phyloP scores from a whole-genome alignment of 257 asterid species.

The Handroanthus guayacan region DNA sequence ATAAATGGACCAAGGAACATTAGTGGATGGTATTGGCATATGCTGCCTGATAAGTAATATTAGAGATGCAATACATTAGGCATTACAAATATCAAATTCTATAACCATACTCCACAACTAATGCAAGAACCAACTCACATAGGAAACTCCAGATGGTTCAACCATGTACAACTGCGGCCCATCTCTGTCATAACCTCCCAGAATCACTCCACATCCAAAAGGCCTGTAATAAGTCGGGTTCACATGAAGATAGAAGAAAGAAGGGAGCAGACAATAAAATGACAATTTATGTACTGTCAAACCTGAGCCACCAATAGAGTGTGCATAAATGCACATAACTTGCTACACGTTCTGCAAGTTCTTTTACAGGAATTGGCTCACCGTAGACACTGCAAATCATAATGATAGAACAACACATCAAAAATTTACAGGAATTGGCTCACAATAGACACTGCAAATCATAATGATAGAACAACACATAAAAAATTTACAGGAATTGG shows the following conservation, averaged over 20 bases:
- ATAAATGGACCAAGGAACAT: conserved; percentile 1
- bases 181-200: conserved; percentile 96
- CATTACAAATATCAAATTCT: conserved; percentile 16
- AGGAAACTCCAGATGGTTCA: conserved; percentile 89
- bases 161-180: conserved; percentile 93
- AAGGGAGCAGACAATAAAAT: conserved; percentile 4
- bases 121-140: conserved; percentile 53
- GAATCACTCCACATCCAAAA: conserved; percentile 89
- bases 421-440: too few species aligned
- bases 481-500: too few species aligned
- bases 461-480: conserved; percentile 10
- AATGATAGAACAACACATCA: conserved; percentile 7
- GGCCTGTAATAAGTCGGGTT: conserved; percentile 61
- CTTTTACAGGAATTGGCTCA: conserved; percentile 85
- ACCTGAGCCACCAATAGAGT: conserved; percentile 99
- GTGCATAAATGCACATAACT: conserved; percentile 95
- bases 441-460: conserved; percentile 45
- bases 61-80: neutral
- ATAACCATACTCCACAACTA: conserved; percentile 13
- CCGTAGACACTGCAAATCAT: conserved; percentile 70
- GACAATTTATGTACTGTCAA: conserved; percentile 7
- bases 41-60: conserved; percentile 9
- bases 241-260: conserved; percentile 29
- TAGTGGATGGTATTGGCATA: conserved; percentile 1
- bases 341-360: conserved; percentile 92